A percentile compares a stretch with the other conserved stretches of the same genome.
Conservation (phyloP, 73 alveolate genomes). For the Paramecium primaurelia region DNA sequence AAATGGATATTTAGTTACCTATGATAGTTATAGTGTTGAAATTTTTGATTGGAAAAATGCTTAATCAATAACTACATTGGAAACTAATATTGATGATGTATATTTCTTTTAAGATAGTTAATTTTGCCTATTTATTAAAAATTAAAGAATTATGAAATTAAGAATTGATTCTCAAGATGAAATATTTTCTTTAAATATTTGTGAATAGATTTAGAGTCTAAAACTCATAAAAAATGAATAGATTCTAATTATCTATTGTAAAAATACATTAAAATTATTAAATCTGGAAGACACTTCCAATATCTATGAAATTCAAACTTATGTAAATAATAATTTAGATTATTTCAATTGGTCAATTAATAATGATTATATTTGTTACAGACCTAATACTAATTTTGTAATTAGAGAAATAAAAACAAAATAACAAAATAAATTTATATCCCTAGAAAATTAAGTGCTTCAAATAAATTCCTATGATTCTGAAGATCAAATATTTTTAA, state of each 20-base stretch:
- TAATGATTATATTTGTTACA: neutral
- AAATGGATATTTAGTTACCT: neutral
- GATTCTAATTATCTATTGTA: neutral
- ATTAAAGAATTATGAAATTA: too few species aligned
- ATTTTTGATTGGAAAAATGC: neutral
- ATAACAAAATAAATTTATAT: too few species aligned
- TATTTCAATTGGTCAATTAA: neutral
- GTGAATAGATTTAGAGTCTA: neutral
- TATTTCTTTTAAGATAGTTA: neutral
- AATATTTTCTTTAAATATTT: too few species aligned
- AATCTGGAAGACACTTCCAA: neutral
- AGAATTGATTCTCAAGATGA: neutral
- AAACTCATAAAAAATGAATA: neutral
- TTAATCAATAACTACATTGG: too few species aligned
- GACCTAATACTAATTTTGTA: neutral
- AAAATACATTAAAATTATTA: too few species aligned
- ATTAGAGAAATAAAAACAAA: neutral
- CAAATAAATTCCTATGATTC: neutral
- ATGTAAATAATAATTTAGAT: too few species aligned
- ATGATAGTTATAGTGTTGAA: neutral
- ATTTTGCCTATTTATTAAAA: neutral
- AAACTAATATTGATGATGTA: neutral
- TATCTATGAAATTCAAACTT: neutral
- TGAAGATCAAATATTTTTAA: too few species aligned
- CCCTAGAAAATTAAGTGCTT: neutral